A percentile compares a stretch with the other conserved stretches of the same genome.
Conservation (phyloP, 192 early-diverging fungal genomes). For the Entomortierella parvispora region DNA sequence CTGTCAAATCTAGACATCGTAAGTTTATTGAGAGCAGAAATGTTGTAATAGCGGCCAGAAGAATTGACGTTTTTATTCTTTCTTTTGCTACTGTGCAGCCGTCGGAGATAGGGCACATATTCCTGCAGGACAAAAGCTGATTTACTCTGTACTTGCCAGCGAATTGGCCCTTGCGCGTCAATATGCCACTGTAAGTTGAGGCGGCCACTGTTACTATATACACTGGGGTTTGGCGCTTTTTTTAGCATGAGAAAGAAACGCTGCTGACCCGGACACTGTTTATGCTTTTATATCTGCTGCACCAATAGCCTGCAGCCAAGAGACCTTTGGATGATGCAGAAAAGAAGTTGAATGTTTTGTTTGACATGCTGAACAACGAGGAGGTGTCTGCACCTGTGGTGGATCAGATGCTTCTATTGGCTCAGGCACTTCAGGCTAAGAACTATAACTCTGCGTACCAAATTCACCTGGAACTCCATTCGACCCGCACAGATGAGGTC, state of each 20-base stretch:
- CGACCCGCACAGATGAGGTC: conserved; percentile 47
- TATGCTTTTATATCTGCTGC: no score
- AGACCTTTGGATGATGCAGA: conserved; percentile 86
- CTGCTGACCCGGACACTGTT: no score
- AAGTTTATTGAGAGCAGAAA: conserved; percentile 29
- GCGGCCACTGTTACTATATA: neutral
- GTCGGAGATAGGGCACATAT: conserved; percentile 88
- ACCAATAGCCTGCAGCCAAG: conserved; percentile 78
- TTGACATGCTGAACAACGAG: conserved; percentile 89
- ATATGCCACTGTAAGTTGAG: conserved; percentile 52
- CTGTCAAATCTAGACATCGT: conserved; percentile 64
- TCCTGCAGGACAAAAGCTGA: conserved; percentile 73
- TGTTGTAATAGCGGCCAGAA: neutral
- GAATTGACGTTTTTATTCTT: neutral
- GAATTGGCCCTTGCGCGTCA: conserved; percentile 66
- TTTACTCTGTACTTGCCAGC: conserved; percentile 63
- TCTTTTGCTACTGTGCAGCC: conserved; percentile 55
- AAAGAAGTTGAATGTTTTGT: conserved; percentile 79
- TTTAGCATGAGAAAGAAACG: neutral
- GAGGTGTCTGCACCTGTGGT: conserved; percentile 72
- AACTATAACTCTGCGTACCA: conserved; percentile 54
- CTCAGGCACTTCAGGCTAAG: conserved; percentile 60
- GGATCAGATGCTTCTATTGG: conserved; percentile 68
- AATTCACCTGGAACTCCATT: conserved; percentile 47
- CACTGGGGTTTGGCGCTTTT: neutral